These are phyloP conservation scores for Pulveroboletus sp. DNA, from an alignment of 768 basidiomycete genomes.

Conservation along the genomic window DNA sequence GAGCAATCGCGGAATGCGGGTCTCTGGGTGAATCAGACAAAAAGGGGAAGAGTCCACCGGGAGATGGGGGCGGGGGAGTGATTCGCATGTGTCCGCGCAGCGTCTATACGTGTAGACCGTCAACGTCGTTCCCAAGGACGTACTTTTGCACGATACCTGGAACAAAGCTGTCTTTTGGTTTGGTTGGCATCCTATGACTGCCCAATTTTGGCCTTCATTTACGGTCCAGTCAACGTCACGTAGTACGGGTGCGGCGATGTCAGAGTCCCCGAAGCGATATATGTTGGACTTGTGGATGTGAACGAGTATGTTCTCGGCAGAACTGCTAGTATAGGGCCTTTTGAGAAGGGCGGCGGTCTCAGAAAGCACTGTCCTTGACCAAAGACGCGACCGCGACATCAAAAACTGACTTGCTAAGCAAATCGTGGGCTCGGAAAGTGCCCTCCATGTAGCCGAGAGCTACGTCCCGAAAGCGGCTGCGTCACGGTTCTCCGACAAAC, in stretches of 20 bases:
- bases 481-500: no score
- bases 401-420: not conserved
- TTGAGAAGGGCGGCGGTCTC: not conserved
- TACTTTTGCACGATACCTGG: slow-evolving; percentile 41
- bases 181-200: slow-evolving; percentile 61
- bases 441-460: no score
- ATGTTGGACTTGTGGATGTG: slow-evolving; percentile 47
- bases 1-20: slow-evolving; percentile 44
- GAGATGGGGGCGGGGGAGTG: slow-evolving; percentile 52
- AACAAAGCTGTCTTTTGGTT: slow-evolving; percentile 60
- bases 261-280: slow-evolving; percentile 56
- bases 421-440: no score
- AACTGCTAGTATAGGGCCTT: slow-evolving; percentile 4
- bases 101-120: slow-evolving; percentile 37
- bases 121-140: not conserved
- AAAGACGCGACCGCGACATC: slow-evolving; percentile 7
- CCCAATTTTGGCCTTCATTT: slow-evolving; percentile 65
- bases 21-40: slow-evolving; percentile 43
- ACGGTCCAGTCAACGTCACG: slow-evolving; percentile 55
- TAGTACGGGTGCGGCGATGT: slow-evolving; percentile 44
- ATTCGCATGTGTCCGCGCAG: slow-evolving; percentile 71
- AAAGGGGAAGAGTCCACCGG: slow-evolving; percentile 76
- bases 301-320: slow-evolving; percentile 22
- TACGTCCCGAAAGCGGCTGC: no score
- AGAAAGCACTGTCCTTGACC: not conserved